Conservation (phyloP, 805 yeast species). For the Wickerhamiella dianesei region DNA sequence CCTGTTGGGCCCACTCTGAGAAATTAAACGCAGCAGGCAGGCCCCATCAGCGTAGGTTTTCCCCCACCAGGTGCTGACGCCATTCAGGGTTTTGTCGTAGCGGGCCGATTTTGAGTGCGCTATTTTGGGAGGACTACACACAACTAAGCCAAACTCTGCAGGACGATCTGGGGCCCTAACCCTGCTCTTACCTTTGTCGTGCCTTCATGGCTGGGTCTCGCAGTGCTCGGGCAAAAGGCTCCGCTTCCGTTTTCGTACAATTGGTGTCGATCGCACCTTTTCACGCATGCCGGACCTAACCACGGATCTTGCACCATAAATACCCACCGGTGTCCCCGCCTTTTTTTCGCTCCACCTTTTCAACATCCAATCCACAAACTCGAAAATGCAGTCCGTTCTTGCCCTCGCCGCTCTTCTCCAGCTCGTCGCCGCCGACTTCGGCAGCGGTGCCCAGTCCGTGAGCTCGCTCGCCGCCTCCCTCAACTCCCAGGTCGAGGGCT, state of each 20-base stretch:
- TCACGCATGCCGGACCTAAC: not conserved
- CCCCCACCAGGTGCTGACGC: too few species aligned
- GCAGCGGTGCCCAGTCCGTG: constrained; percentile 11
- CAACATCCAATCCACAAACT: too few species aligned
- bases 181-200: too few species aligned
- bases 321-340: not conserved
- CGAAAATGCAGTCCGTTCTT: not conserved
- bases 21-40: too few species aligned
- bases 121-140: too few species aligned
- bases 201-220: not conserved
- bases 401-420: constrained; percentile 7
- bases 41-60: too few species aligned
- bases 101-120: too few species aligned
- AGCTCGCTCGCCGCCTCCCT: constrained; percentile 12
- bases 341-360: not conserved
- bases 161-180: too few species aligned
- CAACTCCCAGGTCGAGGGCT: constrained; percentile 7
- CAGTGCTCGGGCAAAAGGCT: not conserved
- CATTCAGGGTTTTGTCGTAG: too few species aligned
- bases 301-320: not conserved
- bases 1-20: too few species aligned
- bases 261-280: not conserved
- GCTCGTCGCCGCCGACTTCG: constrained; percentile 11
- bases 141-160: too few species aligned
- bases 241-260: not conserved